Conservation (phyloP, 345 rosid species). For the Eucalyptus shirleyi region DNA sequence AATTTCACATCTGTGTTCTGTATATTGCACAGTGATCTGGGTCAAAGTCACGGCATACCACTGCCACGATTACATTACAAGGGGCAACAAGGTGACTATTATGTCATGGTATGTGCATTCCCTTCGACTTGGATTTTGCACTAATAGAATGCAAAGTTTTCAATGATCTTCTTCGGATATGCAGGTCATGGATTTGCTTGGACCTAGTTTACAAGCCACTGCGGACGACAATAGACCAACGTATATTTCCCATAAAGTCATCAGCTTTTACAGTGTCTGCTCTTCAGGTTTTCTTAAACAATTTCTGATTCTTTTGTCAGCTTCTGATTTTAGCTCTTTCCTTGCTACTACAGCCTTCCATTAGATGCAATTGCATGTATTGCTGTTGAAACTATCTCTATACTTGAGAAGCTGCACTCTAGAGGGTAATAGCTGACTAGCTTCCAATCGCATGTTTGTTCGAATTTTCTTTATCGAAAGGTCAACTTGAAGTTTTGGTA, state of each 20-base stretch:
- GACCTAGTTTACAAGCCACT: slow-evolving; percentile 69
- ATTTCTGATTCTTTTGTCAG: background rate
- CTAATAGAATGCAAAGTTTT: background rate
- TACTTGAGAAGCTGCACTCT: slow-evolving; percentile 39
- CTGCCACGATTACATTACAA: slow-evolving; percentile 38
- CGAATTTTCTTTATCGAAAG: background rate
- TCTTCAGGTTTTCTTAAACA: background rate
- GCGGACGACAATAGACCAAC: slow-evolving; percentile 32
- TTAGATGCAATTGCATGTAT: slow-evolving; percentile 37
- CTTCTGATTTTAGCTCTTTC: background rate
- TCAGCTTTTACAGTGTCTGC: background rate
- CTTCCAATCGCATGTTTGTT: background rate
- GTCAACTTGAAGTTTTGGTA: background rate
- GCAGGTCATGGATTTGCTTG: slow-evolving; percentile 72
- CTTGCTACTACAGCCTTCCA: slow-evolving; percentile 19
- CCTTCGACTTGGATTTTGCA: background rate
- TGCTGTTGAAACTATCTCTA: slow-evolving; percentile 38
- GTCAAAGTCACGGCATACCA: slow-evolving; percentile 67
- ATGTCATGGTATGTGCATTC: slow-evolving; percentile 42
- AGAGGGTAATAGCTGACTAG: slow-evolving; percentile 13
- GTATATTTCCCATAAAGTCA: background rate
- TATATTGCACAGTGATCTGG: slow-evolving; percentile 31
- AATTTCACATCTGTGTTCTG: background rate
- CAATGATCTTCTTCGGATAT: background rate
- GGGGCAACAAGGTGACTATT: slow-evolving; percentile 67